Base-by-base conservation (phyloP, 208 protist species). In the Leishmania tarentolae region DNA sequence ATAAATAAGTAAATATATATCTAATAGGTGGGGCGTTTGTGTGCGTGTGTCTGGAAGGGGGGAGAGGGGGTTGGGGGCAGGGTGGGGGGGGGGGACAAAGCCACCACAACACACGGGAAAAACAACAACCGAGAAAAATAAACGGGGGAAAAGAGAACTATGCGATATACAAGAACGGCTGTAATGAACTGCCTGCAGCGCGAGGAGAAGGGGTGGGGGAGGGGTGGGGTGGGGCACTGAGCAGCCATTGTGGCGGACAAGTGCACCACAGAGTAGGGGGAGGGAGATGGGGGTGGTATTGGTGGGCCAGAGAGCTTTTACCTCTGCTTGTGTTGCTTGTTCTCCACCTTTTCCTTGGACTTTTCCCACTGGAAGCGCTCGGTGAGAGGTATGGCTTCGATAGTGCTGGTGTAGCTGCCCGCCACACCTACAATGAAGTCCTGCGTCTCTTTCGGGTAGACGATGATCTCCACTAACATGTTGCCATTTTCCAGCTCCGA, bases 371-470 rank as follows among this genome's bases (percentile, higher is more conserved):
- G 87, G 77, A 90, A 94, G 72, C 91, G 87, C 63, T 94, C 87
- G 28, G 86, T 83, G 50, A 90, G 56, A 3, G 91, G 87, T 15
- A 90, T 82, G 3, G 90, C 93, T 68, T 92, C 87, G 59, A 92
- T 88, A 52, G 88, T 95, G 86, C 90, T 92, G n/a, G 90, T 94
- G 83, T 89, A 91, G 82, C 92, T 90, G 63, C 87, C 90, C 17
- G 90, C 87, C 35, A 90, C 86, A n/a, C 94, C 94, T 0, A 87
- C 83, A 35, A 96, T 73, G 78, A 96, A 96, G 76, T 92, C 82
- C 63, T 88, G 82, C 47, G 91, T 96, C 73, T 94, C 90, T 28
- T 86, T 82, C 28, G 92, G 92, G 86, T 96, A 96, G 31, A 94
- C 83, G 61, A 93, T 93, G 56, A 94, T 81, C 77, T 92, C 86